phyloP scores from a whole-genome alignment of 305 asterid species.

The Fraxinus ornus region DNA sequence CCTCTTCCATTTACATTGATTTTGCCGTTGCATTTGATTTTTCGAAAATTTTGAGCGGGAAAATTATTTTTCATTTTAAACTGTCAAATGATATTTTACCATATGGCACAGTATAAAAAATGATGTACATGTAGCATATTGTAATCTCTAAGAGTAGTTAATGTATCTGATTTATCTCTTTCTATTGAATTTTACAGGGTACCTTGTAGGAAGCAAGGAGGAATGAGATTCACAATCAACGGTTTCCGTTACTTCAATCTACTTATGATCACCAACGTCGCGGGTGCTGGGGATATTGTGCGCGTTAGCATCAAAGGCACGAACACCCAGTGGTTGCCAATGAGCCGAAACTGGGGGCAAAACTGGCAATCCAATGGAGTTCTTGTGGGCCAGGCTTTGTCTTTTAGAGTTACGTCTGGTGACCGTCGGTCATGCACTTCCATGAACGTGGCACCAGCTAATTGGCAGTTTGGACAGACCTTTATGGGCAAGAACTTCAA shows the following conservation, averaged over 20 bases:
- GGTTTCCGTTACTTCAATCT: conserved; percentile 66
- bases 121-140: too few species aligned
- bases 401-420: conserved; percentile 39
- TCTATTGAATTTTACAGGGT: conserved; percentile 29
- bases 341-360: conserved; percentile 62
- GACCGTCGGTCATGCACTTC: conserved; percentile 43
- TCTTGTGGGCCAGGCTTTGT: conserved; percentile 49
- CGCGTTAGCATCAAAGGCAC: conserved; percentile 46
- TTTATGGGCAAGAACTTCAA: conserved; percentile 43
- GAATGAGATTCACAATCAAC: conserved; percentile 52
- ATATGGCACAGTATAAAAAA: too few species aligned
- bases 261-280: conserved; percentile 51
- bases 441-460: conserved; percentile 43
- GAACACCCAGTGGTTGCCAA: conserved; percentile 41
- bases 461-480: conserved; percentile 67
- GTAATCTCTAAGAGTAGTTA: background rate
- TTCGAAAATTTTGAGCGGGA: too few species aligned
- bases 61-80: too few species aligned
- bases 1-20: too few species aligned
- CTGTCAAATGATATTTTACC: too few species aligned
- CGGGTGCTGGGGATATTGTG: conserved; percentile 57
- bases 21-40: too few species aligned
- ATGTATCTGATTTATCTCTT: too few species aligned
- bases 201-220: conserved; percentile 52
- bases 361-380: conserved; percentile 53